Evolutionary conservation across 2,329 filamentous ascomycete genomes (phyloP).

Genomic region (Apiospora malaysiana): DNA sequence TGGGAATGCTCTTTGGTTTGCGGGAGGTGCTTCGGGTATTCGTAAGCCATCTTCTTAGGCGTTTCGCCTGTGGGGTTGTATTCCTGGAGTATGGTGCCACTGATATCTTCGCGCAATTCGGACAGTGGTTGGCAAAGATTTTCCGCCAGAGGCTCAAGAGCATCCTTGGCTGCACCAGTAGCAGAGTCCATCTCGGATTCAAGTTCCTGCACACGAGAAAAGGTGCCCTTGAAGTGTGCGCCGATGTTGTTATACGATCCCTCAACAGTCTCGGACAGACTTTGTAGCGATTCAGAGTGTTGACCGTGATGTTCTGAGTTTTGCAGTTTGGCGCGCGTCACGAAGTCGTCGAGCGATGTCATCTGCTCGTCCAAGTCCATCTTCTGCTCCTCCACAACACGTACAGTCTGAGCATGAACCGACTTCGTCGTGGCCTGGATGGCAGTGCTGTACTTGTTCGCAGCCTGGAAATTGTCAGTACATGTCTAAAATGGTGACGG

Average conservation of each 20-base stretch:
- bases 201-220: slow-evolving; percentile 71
- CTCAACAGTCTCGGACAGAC: slow-evolving; percentile 71
- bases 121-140: slow-evolving; percentile 72
- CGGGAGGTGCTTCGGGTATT: slow-evolving; percentile 80
- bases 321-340: slow-evolving; percentile 78
- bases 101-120: slow-evolving; percentile 73
- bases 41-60: slow-evolving; percentile 80
- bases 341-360: slow-evolving; percentile 87
- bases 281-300: slow-evolving; percentile 70
- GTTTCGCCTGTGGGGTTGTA: slow-evolving; percentile 87
- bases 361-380: slow-evolving; percentile 87
- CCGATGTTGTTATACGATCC: slow-evolving; percentile 75
- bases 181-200: slow-evolving; percentile 70
- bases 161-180: slow-evolving; percentile 61
- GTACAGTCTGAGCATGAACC: slow-evolving; percentile 88
- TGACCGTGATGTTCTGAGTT: slow-evolving; percentile 79
- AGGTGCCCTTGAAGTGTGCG: slow-evolving; percentile 71
- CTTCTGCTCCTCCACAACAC: slow-evolving; percentile 89
- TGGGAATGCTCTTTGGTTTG: slow-evolving; percentile 64
- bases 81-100: slow-evolving; percentile 70
- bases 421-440: slow-evolving; percentile 85
- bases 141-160: slow-evolving; percentile 64
- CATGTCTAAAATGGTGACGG: slow-evolving; percentile 13
- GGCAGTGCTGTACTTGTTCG: slow-evolving; percentile 79
- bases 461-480: slow-evolving; percentile 54